phyloP scores from a whole-genome alignment of 164 flowering plant species.

The Echeveria elegans region DNA sequence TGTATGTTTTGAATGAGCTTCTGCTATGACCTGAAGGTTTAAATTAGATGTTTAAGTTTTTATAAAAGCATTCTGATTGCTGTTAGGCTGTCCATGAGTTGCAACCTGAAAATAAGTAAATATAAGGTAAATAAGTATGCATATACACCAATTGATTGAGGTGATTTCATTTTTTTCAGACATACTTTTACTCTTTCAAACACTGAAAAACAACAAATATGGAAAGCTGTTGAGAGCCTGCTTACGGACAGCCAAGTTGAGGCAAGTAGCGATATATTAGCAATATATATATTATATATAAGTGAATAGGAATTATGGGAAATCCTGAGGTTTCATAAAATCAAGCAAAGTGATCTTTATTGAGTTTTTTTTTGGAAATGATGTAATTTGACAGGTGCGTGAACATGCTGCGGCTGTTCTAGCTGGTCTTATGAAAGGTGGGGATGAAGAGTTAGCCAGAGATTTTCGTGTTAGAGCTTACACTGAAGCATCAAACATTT shows the following conservation, averaged over 20 bases:
- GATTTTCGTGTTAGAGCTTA: constrained; percentile 79
- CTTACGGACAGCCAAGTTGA: constrained; percentile 85
- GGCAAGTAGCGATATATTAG: constrained; percentile 32
- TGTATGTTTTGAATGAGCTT: neutral
- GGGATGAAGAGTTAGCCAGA: constrained; percentile 57
- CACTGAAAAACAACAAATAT: constrained; percentile 61
- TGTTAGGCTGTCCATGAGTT: neutral
- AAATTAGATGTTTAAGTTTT: neutral
- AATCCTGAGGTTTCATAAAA: too few species aligned
- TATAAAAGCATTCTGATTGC: neutral
- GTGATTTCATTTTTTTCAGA: constrained; percentile 30
- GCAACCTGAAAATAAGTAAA: neutral
- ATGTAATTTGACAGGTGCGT: constrained; percentile 52
- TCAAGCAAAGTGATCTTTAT: neutral
- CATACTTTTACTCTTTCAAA: constrained; percentile 65
- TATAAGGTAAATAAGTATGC: neutral
- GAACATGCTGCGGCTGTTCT: constrained; percentile 98
- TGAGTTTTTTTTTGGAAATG: neutral
- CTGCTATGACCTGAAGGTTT: neutral
- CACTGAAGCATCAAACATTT: constrained; percentile 41
- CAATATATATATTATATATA: neutral
- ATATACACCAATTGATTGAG: neutral
- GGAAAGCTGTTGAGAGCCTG: constrained; percentile 72
- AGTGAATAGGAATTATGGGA: neutral
- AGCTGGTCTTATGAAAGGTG: constrained; percentile 91